These are phyloP conservation scores for Inonotus hispidus DNA, from an alignment of 1,284 basidiomycete genomes.

Conservation along the genomic window DNA sequence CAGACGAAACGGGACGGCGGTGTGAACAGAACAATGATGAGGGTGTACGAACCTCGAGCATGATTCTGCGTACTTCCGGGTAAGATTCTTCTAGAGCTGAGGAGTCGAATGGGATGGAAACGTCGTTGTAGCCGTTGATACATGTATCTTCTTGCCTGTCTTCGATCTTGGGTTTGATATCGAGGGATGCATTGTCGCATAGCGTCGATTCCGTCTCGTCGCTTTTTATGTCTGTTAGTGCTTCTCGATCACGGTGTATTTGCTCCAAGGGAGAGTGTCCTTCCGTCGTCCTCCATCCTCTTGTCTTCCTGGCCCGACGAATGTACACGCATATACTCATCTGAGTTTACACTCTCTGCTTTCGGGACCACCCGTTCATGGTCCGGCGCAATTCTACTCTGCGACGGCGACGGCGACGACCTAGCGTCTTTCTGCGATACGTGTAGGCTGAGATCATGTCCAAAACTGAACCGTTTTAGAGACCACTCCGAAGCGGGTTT, in stretches of 20 bases:
- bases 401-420: not conserved
- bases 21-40: not conserved
- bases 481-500: slow-evolving; percentile 8
- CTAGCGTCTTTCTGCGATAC: not conserved
- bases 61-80: not conserved
- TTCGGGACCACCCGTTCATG: not conserved
- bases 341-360: no score
- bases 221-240: not conserved
- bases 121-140: not conserved
- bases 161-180: not conserved
- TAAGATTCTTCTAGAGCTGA: not conserved
- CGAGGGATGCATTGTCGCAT: not conserved
- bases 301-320: no score
- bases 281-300: no score
- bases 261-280: no score
- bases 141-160: not conserved
- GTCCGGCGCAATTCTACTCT: not conserved
- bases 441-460: not conserved
- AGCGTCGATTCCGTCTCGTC: not conserved
- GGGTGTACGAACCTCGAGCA: slow-evolving; percentile 13
- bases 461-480: slow-evolving; percentile 7
- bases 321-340: no score
- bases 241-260: not conserved
- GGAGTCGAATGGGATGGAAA: slow-evolving; percentile 1
- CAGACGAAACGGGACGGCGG: no score